Conservation (phyloP, 495 filamentous ascomycete species). For the Schizothecium vesticola region DNA sequence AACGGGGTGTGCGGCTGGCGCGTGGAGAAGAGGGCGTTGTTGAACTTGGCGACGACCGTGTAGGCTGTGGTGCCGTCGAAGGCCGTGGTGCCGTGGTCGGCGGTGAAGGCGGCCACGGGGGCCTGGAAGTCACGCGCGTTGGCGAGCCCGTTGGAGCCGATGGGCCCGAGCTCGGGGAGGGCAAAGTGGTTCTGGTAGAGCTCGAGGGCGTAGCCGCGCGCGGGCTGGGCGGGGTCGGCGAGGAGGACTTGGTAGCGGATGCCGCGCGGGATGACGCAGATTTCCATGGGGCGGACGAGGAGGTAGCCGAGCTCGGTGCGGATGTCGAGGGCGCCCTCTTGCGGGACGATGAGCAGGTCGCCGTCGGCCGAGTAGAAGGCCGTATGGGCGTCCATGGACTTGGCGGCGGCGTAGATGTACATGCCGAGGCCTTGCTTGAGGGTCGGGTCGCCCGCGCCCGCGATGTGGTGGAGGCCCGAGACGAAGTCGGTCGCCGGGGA, state of each 20-base stretch:
- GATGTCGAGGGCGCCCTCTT: constrained; percentile 80
- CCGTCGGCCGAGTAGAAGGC: constrained; percentile 91
- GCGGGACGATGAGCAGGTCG: constrained; percentile 79
- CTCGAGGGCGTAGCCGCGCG: constrained; percentile 81
- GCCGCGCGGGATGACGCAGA: constrained; percentile 81
- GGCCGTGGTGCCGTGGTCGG: constrained; percentile 42
- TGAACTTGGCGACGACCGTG: constrained; percentile 69
- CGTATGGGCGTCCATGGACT: constrained; percentile 65
- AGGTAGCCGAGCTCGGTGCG: constrained; percentile 79
- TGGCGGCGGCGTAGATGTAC: constrained; percentile 74
- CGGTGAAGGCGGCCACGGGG: constrained; percentile 70
- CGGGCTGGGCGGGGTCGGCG: constrained; percentile 44
- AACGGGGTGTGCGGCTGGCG: constrained; percentile 71
- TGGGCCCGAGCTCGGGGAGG: constrained; percentile 84
- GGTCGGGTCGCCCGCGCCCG: constrained; percentile 77
- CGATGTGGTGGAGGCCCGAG: constrained; percentile 68
- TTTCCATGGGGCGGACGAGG: constrained; percentile 83
- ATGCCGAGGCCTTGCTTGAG: constrained; percentile 78
- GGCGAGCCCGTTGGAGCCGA: constrained; percentile 81
- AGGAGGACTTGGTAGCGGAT: constrained; percentile 72
- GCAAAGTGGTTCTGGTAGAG: constrained; percentile 79
- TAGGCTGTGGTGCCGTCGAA: constrained; percentile 44
- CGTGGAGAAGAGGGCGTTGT: constrained; percentile 69
- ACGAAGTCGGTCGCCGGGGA: constrained; percentile 64
- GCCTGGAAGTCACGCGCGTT: constrained; percentile 87